Evolutionary conservation across 495 filamentous ascomycete species (phyloP).

Genomic region (Penicillium fimorum): DNA sequence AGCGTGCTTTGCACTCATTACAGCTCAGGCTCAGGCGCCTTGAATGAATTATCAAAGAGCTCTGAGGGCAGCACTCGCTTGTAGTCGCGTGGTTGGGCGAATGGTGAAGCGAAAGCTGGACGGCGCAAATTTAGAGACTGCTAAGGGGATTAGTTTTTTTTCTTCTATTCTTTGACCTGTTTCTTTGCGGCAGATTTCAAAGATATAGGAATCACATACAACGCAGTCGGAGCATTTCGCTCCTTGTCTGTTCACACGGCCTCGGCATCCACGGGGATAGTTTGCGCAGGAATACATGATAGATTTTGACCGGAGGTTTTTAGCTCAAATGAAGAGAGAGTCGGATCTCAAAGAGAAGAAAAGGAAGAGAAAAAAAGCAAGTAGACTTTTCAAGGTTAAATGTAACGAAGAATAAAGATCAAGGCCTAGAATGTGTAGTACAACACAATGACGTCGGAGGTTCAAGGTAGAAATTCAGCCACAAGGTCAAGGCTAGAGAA

Average conservation of each 20-base stretch:
- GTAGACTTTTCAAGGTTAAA: slow-evolving; percentile 5
- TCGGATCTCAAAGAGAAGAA: slow-evolving; percentile 1
- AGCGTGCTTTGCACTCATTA: slow-evolving; percentile 10
- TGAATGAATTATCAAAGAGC: slow-evolving; percentile 32
- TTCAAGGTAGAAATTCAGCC: slow-evolving; percentile 4
- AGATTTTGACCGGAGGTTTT: slow-evolving; percentile 1
- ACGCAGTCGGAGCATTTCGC: slow-evolving; percentile 49
- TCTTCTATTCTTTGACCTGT: background rate
- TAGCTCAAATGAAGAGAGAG: slow-evolving; percentile 1
- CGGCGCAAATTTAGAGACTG: slow-evolving; percentile 46
- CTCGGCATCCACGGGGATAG: slow-evolving; percentile 51
- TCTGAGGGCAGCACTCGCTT: slow-evolving; percentile 43
- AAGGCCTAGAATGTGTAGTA: slow-evolving; percentile 10
- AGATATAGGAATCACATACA: slow-evolving; percentile 32
- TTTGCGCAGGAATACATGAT: slow-evolving; percentile 53
- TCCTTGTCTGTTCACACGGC: slow-evolving; percentile 44
- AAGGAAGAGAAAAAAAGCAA: slow-evolving; percentile 3
- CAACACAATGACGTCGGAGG: slow-evolving; percentile 14
- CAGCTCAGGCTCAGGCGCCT: slow-evolving; percentile 24
- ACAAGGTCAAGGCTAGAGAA: background rate
- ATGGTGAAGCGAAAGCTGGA: slow-evolving; percentile 42
- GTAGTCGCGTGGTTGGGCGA: slow-evolving; percentile 46
- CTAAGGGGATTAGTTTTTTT: slow-evolving; percentile 15
- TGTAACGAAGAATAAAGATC: slow-evolving; percentile 7
- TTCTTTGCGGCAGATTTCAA: too few species aligned